Evolutionary conservation across 73 alveolate genomes (phyloP).

Genomic region (Symbiodinium pilosum): DNA sequence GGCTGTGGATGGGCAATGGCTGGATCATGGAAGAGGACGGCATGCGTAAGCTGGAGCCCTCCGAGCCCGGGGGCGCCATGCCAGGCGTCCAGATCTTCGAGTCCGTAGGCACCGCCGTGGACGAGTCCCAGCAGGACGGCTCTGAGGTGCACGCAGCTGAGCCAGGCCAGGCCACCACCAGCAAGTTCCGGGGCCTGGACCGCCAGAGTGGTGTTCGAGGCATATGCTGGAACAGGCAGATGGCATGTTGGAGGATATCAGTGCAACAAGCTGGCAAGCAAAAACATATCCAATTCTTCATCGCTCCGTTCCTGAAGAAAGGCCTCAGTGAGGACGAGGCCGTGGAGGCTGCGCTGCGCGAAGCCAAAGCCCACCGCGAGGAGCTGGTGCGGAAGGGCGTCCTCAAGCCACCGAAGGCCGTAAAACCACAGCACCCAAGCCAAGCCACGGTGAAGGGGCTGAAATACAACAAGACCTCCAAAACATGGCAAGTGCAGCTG

Average conservation of each 20-base stretch:
- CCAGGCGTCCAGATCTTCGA: constrained; percentile 25
- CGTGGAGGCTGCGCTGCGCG: constrained; percentile 14
- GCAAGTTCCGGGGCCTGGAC: not conserved
- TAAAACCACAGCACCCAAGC: not conserved
- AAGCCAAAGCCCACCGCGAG: constrained; percentile 55
- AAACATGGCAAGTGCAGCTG: not conserved
- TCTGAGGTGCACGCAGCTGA: not conserved
- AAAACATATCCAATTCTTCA: not conserved
- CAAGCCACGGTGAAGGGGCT: not conserved
- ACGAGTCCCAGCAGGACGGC: not conserved
- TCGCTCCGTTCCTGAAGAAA: not conserved
- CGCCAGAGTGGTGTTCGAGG: not conserved
- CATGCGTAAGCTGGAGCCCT: not conserved
- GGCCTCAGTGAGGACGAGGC: constrained; percentile 31
- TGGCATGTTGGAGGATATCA: not conserved
- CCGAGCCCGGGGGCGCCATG: constrained; percentile 30
- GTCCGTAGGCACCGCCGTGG: constrained; percentile 1
- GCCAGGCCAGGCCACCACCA: not conserved
- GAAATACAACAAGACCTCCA: not conserved
- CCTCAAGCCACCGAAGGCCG: not conserved
- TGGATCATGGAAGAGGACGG: constrained; percentile 30
- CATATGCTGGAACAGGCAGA: not conserved
- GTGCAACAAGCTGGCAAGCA: not conserved
- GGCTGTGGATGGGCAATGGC: not conserved
- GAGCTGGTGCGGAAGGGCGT: constrained; percentile 43